Conservation (phyloP, 441 rosid species). For the Metrosideros polymorpha region DNA sequence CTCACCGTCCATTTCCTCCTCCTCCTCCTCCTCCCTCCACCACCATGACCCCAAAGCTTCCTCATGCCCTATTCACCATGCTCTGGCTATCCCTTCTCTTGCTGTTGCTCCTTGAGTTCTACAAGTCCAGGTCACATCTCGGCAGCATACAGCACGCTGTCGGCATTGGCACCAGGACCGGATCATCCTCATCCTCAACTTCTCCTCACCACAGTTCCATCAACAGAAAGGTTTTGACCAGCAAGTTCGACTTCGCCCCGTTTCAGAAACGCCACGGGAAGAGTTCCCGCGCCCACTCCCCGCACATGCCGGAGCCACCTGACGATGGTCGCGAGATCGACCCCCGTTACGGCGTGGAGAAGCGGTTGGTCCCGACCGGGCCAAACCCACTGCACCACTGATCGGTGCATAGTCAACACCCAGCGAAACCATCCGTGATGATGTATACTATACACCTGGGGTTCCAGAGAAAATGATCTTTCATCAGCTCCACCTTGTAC, state of each 20-base stretch:
- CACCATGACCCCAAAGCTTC: slow-evolving; percentile 48
- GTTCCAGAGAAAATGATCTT: background rate
- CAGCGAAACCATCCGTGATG: background rate
- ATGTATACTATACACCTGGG: background rate
- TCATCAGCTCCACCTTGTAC: background rate
- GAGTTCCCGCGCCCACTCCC: slow-evolving; percentile 1
- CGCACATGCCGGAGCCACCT: background rate
- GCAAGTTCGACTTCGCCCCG: slow-evolving; percentile 49
- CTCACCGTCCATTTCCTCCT: slow-evolving; percentile 21
- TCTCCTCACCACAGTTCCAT: slow-evolving; percentile 8
- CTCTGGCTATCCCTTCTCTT: slow-evolving; percentile 51
- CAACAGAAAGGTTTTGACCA: slow-evolving; percentile 39
- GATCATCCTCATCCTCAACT: background rate
- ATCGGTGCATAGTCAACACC: background rate
- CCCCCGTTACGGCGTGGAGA: slow-evolving; percentile 73
- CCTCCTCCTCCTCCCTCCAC: slow-evolving; percentile 9
- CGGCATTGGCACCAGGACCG: background rate
- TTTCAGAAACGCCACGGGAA: slow-evolving; percentile 23
- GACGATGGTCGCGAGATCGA: slow-evolving; percentile 38
- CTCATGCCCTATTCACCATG: slow-evolving; percentile 25
- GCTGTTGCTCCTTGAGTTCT: slow-evolving; percentile 32
- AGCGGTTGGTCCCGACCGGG: slow-evolving; percentile 86
- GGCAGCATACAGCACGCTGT: slow-evolving; percentile 4
- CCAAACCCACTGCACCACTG: slow-evolving; percentile 89
- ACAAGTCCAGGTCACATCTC: slow-evolving; percentile 14